Evolutionary conservation across 441 rosid species (phyloP).

Genomic region (Erysimum pusillum): DNA sequence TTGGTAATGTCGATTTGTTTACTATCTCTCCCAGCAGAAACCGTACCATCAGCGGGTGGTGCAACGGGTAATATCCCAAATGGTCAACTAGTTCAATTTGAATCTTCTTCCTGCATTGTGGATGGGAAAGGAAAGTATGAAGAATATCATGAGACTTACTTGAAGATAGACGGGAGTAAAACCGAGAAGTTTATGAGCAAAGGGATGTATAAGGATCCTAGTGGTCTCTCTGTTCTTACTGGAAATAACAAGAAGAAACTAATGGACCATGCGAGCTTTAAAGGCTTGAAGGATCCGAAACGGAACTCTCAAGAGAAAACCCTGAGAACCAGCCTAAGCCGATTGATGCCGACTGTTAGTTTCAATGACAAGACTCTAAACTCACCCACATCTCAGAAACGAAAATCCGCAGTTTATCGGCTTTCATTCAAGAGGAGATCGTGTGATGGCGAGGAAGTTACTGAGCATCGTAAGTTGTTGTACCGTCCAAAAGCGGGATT

Average conservation of each 20-base stretch:
- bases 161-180: conserved; percentile 76
- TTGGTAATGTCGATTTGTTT: conserved; percentile 9
- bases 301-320: conserved; percentile 61
- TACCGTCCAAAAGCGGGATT: conserved; percentile 62
- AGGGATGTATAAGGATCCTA: conserved; percentile 62
- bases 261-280: conserved; percentile 69
- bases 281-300: conserved; percentile 55
- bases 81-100: conserved; percentile 82
- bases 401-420: conserved; percentile 67
- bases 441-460: conserved; percentile 74
- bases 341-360: conserved; percentile 71
- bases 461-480: conserved; percentile 62
- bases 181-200: conserved; percentile 50
- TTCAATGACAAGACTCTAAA: conserved; percentile 67
- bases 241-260: conserved; percentile 65
- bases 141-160: conserved; percentile 72
- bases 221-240: conserved; percentile 51
- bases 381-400: conserved; percentile 57
- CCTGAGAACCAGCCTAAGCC: conserved; percentile 58
- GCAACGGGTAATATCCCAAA: conserved; percentile 56
- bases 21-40: conserved; percentile 56
- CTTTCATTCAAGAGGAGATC: conserved; percentile 90
- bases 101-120: conserved; percentile 68
- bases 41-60: conserved; percentile 56
- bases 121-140: conserved; percentile 70